Evolutionary conservation across 805 yeast genomes (phyloP).

Genomic region (Tetrapisispora nanseiensis): DNA sequence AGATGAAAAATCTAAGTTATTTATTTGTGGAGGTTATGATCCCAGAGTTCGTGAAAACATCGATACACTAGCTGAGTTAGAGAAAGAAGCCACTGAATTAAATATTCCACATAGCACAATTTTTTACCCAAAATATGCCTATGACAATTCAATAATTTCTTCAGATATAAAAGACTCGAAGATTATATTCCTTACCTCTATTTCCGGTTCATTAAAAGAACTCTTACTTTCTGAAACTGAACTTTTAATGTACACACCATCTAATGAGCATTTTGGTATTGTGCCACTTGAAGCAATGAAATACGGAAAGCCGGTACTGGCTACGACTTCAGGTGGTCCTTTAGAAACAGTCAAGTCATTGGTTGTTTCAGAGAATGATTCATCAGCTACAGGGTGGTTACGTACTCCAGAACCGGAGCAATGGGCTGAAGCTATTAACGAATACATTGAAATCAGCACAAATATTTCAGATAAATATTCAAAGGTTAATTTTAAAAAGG

Average conservation of each 20-base stretch:
- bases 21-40: conserved; percentile 91
- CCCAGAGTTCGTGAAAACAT: conserved; percentile 64
- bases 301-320: conserved; percentile 71
- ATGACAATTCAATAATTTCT: conserved; percentile 11
- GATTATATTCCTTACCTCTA: conserved; percentile 72
- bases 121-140: conserved; percentile 20
- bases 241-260: conserved; percentile 76
- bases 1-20: conserved; percentile 36
- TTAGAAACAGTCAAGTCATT: conserved; percentile 50
- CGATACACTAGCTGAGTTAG: conserved; percentile 54
- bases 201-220: conserved; percentile 56
- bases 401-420: conserved; percentile 36
- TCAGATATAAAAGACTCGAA: conserved; percentile 32
- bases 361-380: conserved; percentile 19
- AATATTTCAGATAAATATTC: conserved; percentile 5
- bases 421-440: conserved; percentile 47
- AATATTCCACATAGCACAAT: conserved; percentile 39
- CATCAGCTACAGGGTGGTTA: conserved; percentile 54
- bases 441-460: conserved; percentile 27
- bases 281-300: conserved; percentile 96
- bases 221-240: conserved; percentile 47
- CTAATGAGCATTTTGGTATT: conserved; percentile 91
- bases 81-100: conserved; percentile 36
- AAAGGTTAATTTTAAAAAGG: conserved; percentile 13
- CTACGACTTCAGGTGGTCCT: conserved; percentile 89